Base-by-base conservation (phyloP, 139 green algal genomes). In the Coelastrella sp. region DNA sequence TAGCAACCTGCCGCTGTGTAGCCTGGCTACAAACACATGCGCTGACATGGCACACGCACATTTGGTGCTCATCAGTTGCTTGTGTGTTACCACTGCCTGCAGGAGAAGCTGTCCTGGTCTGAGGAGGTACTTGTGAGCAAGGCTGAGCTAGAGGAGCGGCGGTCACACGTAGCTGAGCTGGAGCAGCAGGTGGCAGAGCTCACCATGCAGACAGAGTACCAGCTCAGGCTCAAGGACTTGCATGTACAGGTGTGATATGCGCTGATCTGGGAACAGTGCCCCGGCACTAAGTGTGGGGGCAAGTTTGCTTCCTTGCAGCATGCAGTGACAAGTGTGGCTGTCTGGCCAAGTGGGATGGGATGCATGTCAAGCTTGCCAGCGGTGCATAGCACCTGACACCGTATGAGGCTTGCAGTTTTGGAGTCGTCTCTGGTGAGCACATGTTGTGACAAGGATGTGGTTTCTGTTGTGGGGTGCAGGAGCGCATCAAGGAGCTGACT, bases 121-220 rank as follows among this genome's bases (percentile, higher is more conserved):
- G 96, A 97, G 89, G 97, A 99, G 94, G 97, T 99, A 83, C 94
- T 99, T 75, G 95, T 99, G 10, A 97, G 93, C 66, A 97, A 97
- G 87, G 80, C 71, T 3, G 96, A 98, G 91, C 94, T 99, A 79
- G 95, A 98, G 83, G 97, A 99, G 93, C 96, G 95, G 89, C 92
- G 93, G 20, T 89, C 92, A 74, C 95, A 95, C 64, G 98, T 97
- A 91, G 56, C 78, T 7, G 97, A 99, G 93, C 92, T 99, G 82
- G 96, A 99, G 91, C 93, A 95, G 74, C 96, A 98, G 92, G 97
- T 99, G 57, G 95, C 96, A 8, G 97, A 98, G 95, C 92, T 99
- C 73, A 97, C 95, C 0, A 97, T 98, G 92, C 95, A 98, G 89
- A 98, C 96, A 73, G 96, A 98, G 94, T 99, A 99, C 93, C 95